A percentile compares a stretch with the other conserved stretches of the same genome.
These are phyloP conservation scores for Aspergillus glaucus DNA, from an alignment of 2,329 filamentous ascomycete species.

Conservation along the genomic window DNA sequence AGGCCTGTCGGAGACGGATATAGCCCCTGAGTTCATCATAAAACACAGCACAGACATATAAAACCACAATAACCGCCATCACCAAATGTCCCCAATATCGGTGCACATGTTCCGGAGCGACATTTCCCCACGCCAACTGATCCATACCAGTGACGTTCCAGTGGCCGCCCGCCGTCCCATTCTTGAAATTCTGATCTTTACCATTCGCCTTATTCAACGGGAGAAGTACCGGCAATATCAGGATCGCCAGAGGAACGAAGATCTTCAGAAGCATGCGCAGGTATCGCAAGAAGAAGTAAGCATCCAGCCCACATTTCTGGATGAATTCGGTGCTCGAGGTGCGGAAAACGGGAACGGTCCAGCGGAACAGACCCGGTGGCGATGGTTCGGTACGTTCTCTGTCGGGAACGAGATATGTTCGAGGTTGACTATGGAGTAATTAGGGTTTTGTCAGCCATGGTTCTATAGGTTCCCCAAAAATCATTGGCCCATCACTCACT, in stretches of 20 bases:
- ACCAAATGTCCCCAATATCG: slow-evolving; percentile 81
- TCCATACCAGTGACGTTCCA: slow-evolving; percentile 64
- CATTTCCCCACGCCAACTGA: slow-evolving; percentile 79
- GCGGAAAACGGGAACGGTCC: slow-evolving; percentile 56
- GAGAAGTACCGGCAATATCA: slow-evolving; percentile 79
- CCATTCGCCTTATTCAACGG: slow-evolving; percentile 76
- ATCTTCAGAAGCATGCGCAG: slow-evolving; percentile 81
- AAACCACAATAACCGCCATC: slow-evolving; percentile 67
- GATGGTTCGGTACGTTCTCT: slow-evolving; percentile 74
- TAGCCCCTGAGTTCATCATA: slow-evolving; percentile 82
- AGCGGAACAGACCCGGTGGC: slow-evolving; percentile 50
- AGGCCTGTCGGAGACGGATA: slow-evolving; percentile 88
- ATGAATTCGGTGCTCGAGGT: slow-evolving; percentile 77
- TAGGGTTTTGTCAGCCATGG: slow-evolving; percentile 1
- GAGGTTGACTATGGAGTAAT: slow-evolving; percentile 56
- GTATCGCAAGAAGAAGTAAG: slow-evolving; percentile 95
- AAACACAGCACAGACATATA: slow-evolving; percentile 82
- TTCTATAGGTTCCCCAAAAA: not conserved
- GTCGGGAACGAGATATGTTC: slow-evolving; percentile 80
- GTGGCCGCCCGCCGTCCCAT: slow-evolving; percentile 29
- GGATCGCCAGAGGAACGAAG: slow-evolving; percentile 71
- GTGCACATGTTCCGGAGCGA: slow-evolving; percentile 57
- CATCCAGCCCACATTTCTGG: slow-evolving; percentile 89
- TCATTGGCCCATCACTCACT: slow-evolving; percentile 48
- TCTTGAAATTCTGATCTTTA: slow-evolving; percentile 51